These are phyloP conservation scores for Aspergillaceae sp. DNA, from an alignment of 2,329 filamentous ascomycete genomes.

Conservation along the genomic window DNA sequence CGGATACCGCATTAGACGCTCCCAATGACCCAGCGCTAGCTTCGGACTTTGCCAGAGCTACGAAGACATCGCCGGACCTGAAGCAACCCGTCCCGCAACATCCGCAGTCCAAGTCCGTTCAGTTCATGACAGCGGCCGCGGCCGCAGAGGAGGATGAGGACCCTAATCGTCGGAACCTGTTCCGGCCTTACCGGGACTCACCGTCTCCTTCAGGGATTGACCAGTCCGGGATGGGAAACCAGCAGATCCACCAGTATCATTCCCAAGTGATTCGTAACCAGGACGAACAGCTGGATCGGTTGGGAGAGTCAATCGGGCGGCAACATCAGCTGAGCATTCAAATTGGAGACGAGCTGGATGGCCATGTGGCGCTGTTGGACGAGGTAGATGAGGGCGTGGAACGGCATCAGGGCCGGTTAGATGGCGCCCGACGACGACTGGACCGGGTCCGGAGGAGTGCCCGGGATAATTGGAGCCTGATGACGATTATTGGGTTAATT, in stretches of 20 bases:
- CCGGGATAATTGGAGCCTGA: conserved; percentile 80
- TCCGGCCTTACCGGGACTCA: conserved; percentile 52
- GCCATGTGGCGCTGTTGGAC: conserved; percentile 79
- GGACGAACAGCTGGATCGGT: conserved; percentile 80
- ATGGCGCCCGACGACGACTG: conserved; percentile 64
- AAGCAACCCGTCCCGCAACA: conserved; percentile 38
- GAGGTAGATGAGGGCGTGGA: conserved; percentile 79
- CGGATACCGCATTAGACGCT: conserved; percentile 20
- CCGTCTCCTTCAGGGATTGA: conserved; percentile 42
- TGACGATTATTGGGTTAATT: conserved; percentile 70
- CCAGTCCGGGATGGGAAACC: conserved; percentile 58
- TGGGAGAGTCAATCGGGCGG: conserved; percentile 77
- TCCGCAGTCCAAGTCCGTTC: conserved; percentile 61
- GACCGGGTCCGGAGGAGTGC: conserved; percentile 64
- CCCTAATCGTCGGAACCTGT: conserved; percentile 50
- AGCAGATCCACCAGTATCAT: conserved; percentile 82
- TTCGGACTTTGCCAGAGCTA: conserved; percentile 56
- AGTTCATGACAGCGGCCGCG: conserved; percentile 71
- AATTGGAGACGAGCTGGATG: conserved; percentile 92
- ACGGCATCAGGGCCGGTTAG: conserved; percentile 66
- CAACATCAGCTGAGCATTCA: conserved; percentile 90
- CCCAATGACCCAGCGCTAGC: conserved; percentile 58
- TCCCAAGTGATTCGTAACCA: conserved; percentile 73
- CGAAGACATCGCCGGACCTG: conserved; percentile 32
- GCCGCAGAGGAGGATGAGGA: conserved; percentile 44